Evolutionary conservation across 371 early-diverging fungal genomes (phyloP), one percentile per base, ranked within the genome.

Genomic region (Mucor indicus): DNA sequence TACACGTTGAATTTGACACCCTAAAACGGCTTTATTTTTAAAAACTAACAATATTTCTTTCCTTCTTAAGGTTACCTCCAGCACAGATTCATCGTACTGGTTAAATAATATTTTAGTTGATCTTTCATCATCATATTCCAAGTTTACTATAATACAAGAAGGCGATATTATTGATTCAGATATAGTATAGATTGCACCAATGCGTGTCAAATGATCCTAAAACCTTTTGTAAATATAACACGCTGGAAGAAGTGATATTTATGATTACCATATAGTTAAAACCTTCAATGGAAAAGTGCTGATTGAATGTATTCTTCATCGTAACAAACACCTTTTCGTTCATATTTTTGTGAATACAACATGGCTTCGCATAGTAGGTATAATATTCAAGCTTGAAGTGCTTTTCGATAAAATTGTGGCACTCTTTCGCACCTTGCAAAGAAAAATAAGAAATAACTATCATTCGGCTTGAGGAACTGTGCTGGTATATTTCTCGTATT

Each of bases 51-150:
- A 35, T 27, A 16, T 11, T 17, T 19, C 21, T 17, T 8, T 4
- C 17, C 13, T 8, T 17, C 19, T 25, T 16, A 15, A 11, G 16
- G 16, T 47, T 47, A 47, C 38, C 10, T 38, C 48, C 25, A 17
- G 3, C 11, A 30, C n/a, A 8, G n/a, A 17, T 1, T 21, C 23
- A 40, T 40, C 20, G 9, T 39, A 24, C 8, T 27, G 38, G 11
- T 24, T 39, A 4, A 17, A 19, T 32, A 53, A 27, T n/a, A 24
- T 49, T 11, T 17, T 13, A 6, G n/a, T 19, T 6, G 29, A 21
- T n/a, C 54, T 22, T 31, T 53, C 46, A 50, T 54, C 54, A 21
- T 54, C 25, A 8, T 39, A 53, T 37, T 59, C 54, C 11, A 59
- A 1, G 12, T 24, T 20, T 11, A 53, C 13, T 3, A 59, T 21